Evolutionary conservation across 805 yeast genomes (phyloP).

Genomic region (Pichia ethanolica): DNA sequence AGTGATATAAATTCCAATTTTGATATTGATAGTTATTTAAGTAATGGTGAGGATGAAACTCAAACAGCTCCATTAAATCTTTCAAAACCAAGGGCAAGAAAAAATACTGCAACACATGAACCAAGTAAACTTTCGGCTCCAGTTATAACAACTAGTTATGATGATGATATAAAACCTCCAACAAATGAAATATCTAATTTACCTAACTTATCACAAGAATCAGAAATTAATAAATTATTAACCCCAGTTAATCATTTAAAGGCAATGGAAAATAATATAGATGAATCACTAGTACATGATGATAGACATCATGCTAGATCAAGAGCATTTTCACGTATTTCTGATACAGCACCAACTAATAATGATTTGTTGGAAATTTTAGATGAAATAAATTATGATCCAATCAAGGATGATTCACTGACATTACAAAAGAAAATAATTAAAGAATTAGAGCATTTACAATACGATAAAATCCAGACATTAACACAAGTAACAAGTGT

Average conservation of each 20-base stretch:
- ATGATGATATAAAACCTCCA: neutral
- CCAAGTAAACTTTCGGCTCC: neutral
- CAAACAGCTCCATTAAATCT: slow-evolving; percentile 7
- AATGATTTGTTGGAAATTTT: slow-evolving; percentile 55
- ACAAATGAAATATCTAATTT: neutral
- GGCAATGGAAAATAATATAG: slow-evolving; percentile 3
- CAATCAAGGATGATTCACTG: slow-evolving; percentile 50
- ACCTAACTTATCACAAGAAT: slow-evolving; percentile 11
- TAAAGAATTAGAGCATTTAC: slow-evolving; percentile 52
- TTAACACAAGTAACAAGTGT: slow-evolving; percentile 36
- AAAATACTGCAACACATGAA: neutral
- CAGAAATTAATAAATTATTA: neutral
- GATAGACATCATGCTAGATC: slow-evolving; percentile 16
- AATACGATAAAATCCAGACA: slow-evolving; percentile 53
- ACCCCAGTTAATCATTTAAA: slow-evolving; percentile 4
- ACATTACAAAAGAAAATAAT: slow-evolving; percentile 50
- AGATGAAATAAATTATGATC: slow-evolving; percentile 72
- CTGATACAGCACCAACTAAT: slow-evolving; percentile 13
- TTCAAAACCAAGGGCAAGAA: slow-evolving; percentile 2
- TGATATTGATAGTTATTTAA: slow-evolving; percentile 2
- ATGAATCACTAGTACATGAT: neutral
- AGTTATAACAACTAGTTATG: neutral
- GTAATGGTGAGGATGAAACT: slow-evolving; percentile 4
- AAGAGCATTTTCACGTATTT: slow-evolving; percentile 25
- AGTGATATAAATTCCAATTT: slow-evolving; percentile 1